A percentile compares a stretch with the other conserved stretches of the same genome.
Conservation (phyloP, 2,329 filamentous ascomycete genomes). For the Clarireedia paspali region DNA sequence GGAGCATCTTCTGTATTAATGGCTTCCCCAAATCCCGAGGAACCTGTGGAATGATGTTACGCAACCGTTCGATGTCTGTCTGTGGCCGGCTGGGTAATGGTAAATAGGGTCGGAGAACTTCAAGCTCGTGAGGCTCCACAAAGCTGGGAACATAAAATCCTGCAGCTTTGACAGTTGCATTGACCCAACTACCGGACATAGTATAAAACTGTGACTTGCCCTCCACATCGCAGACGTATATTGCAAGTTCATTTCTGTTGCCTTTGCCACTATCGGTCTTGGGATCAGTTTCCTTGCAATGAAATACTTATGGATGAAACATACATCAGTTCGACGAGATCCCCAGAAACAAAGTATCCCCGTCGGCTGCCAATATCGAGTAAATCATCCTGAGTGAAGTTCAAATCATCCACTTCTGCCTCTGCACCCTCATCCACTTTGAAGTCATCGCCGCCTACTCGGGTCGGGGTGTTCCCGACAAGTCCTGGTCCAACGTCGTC, state of each 20-base stretch:
- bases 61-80: constrained; percentile 30
- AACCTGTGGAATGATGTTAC: constrained; percentile 33
- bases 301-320: neutral
- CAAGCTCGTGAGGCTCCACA: constrained; percentile 34
- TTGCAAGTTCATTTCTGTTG: constrained; percentile 34
- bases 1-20: constrained; percentile 35
- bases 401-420: constrained; percentile 21
- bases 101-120: constrained; percentile 37
- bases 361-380: constrained; percentile 33
- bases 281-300: neutral
- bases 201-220: constrained; percentile 40
- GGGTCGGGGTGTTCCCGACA: constrained; percentile 11
- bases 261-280: constrained; percentile 2
- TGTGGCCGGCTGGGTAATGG: constrained; percentile 32
- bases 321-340: constrained; percentile 29
- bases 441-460: neutral
- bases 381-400: constrained; percentile 39
- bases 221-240: constrained; percentile 38
- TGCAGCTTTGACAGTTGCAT: constrained; percentile 28
- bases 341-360: constrained; percentile 27
- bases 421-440: constrained; percentile 15
- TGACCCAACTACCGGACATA: constrained; percentile 41
- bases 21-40: constrained; percentile 38
- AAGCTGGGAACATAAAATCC: constrained; percentile 39
- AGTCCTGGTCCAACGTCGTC: constrained; percentile 3